Evolutionary conservation across 768 basidiomycete species (phyloP).

Genomic region (Fibroporia radiculosa): DNA sequence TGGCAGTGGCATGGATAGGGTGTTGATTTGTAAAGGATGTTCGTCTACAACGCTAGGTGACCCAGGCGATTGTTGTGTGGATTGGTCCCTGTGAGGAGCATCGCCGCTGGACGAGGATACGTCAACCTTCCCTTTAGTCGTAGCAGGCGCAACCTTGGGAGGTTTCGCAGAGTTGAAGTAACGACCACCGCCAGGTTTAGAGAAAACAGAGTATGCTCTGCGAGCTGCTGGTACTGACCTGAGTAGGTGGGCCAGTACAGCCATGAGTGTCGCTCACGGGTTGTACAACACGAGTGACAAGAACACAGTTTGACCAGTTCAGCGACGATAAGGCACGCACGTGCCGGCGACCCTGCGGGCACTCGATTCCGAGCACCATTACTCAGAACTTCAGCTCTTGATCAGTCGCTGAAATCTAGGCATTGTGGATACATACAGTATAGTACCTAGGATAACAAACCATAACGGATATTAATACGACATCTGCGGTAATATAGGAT

Average conservation of each 20-base stretch:
- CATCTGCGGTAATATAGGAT: too few relatives aligned
- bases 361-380: too few relatives aligned
- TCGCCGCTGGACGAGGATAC: conserved; percentile 27
- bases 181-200: conserved; percentile 66
- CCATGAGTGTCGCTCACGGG: too few relatives aligned
- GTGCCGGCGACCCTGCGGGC: neutral
- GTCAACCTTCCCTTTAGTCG: conserved; percentile 32
- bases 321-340: neutral
- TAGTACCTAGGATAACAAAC: too few relatives aligned
- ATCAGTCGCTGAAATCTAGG: too few relatives aligned
- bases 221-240: conserved; percentile 38
- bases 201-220: conserved; percentile 71
- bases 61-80: conserved; percentile 4
- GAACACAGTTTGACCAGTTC: neutral
- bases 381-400: too few relatives aligned
- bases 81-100: conserved; percentile 12
- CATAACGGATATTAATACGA: too few relatives aligned
- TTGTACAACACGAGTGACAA: neutral
- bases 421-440: too few relatives aligned
- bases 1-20: conserved; percentile 5
- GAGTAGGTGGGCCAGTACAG: conserved; percentile 47
- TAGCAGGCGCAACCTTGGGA: conserved; percentile 33
- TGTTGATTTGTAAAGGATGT: neutral
- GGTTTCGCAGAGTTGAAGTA: conserved; percentile 72
- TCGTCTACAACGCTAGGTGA: conserved; percentile 4